Evolutionary conservation across 208 protist genomes (phyloP).

Genomic region (Trypanosoma boissoni): DNA sequence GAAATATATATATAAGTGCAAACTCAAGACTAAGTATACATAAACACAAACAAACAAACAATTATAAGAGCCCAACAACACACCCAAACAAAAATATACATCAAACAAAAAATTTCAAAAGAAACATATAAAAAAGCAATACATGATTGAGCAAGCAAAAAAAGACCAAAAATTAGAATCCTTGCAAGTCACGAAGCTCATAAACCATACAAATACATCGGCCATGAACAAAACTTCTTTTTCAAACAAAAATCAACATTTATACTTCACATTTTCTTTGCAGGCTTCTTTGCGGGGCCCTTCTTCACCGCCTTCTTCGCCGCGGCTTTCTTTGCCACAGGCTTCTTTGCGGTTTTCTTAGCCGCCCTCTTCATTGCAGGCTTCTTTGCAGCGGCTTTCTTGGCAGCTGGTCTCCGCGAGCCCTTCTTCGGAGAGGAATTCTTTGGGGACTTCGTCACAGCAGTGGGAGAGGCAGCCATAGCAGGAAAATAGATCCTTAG

Average conservation of each 20-base stretch:
- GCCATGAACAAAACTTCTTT: too few species aligned
- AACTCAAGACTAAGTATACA: conserved; percentile 24
- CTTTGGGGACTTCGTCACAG: conserved; percentile 25
- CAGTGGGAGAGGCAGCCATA: conserved; percentile 18
- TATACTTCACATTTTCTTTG: conserved; percentile 1
- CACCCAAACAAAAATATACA: background rate
- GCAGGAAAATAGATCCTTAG: too few species aligned
- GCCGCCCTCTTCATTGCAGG: background rate
- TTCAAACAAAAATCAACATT: conserved; percentile 4
- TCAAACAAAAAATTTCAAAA: conserved; percentile 1
- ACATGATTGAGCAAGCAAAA: background rate
- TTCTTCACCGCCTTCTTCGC: conserved; percentile 23
- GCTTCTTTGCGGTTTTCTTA: conserved; percentile 29
- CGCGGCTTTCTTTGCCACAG: conserved; percentile 20
- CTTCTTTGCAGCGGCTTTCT: background rate
- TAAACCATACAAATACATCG: conserved; percentile 12
- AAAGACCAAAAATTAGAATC: conserved; percentile 6
- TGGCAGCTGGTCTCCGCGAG: background rate
- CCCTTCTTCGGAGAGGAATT: conserved; percentile 26
- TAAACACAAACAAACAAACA: conserved; percentile 6
- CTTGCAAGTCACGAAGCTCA: conserved; percentile 15
- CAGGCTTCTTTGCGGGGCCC: conserved; percentile 31
- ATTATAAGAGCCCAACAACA: conserved; percentile 19
- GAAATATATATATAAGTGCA: conserved; percentile 6
- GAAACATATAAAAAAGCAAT: conserved; percentile 1